Evolutionary conservation across 441 rosid species (phyloP), one percentile per base, ranked within the genome.

Genomic region (Gossypium gossypioides): DNA sequence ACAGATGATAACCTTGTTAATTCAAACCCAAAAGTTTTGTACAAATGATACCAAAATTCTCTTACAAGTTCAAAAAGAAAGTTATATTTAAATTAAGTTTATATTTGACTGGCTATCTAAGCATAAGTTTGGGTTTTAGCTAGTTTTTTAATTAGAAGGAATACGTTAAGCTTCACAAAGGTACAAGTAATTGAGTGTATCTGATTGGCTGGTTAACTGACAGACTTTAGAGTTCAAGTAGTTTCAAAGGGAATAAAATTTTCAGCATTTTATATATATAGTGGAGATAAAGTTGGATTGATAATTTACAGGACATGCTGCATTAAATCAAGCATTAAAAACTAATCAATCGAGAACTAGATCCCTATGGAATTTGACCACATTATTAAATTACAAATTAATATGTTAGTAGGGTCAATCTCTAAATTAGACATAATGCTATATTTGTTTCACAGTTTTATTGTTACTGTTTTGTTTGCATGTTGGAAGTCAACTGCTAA

Each of bases 1-100:
- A 74, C 59, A 57, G 27, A 72, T 57, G 69, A 72, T 61, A 75
- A 72, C 73, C 32, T 64, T 71, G 42, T 68, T 71, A 72, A 71
- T 48, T 46, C 12, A 57, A 50, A 40, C 24, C 18, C 25, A 12
- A 55, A 56, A 6, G 68, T 50, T 19, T 27, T 21, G 21, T 58
- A 42, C 24, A 72, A 74, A 69, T 69, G 76, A 83, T 80, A 75
- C 79, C 78, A 57, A 58, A 73, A 73, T 80, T 77, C 68, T 40
- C 52, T 67, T 19, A 16, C 24, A 68, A 75, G 78, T 63, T 75
- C 66, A 70, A 50, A n/a, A 55, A 12, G 22, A 37, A 51, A 60
- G 63, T 58, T 68, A 25, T 74, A 69, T 16, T 58, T 60, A 40
- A 56, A 52, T 34, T 32, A 24, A 29, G 74, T 73, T 18, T 69